phyloP scores from a whole-genome alignment of 179 eudicot species.

The Patellifolia procumbens region DNA sequence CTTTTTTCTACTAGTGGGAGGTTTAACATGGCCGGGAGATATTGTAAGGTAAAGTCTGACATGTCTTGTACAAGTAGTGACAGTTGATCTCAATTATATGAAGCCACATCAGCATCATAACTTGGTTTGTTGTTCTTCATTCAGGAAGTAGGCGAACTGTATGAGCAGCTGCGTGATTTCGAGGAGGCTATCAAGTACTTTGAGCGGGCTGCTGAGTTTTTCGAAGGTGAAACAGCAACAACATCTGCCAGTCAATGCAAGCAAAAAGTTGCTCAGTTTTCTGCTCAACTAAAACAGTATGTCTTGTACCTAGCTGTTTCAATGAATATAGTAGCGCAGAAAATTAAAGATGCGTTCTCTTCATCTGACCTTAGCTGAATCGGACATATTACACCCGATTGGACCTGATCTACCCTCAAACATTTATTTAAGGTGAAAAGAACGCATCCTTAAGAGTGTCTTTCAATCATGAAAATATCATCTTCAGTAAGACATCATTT shows the following conservation, averaged over 20 bases:
- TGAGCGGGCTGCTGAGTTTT: constrained; percentile 46
- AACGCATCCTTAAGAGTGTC: too few species aligned
- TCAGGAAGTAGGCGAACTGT: constrained; percentile 53
- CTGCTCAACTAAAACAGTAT: constrained; percentile 50
- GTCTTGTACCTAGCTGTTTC: constrained; percentile 7
- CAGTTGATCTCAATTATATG: not conserved
- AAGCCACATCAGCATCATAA: not conserved
- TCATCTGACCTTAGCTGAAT: too few species aligned
- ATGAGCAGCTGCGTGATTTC: constrained; percentile 40
- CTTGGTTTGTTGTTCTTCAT: not conserved
- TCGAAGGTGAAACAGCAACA: constrained; percentile 43
- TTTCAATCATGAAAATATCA: too few species aligned
- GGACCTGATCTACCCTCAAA: too few species aligned
- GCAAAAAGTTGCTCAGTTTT: constrained; percentile 55
- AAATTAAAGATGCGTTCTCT: too few species aligned
- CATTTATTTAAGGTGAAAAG: too few species aligned
- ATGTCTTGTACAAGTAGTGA: not conserved
- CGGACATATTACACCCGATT: too few species aligned
- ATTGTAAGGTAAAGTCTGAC: constrained; percentile 41
- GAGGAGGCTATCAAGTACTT: constrained; percentile 45
- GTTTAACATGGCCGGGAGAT: constrained; percentile 43
- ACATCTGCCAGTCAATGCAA: constrained; percentile 55
- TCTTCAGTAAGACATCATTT: too few species aligned
- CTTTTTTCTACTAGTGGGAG: constrained; percentile 36
- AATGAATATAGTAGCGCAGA: not conserved